Evolutionary conservation across 2,329 filamentous ascomycete species (phyloP), one percentile per base, ranked within the genome.

Genomic region (Immersiporthe knoxdaviesiana): DNA sequence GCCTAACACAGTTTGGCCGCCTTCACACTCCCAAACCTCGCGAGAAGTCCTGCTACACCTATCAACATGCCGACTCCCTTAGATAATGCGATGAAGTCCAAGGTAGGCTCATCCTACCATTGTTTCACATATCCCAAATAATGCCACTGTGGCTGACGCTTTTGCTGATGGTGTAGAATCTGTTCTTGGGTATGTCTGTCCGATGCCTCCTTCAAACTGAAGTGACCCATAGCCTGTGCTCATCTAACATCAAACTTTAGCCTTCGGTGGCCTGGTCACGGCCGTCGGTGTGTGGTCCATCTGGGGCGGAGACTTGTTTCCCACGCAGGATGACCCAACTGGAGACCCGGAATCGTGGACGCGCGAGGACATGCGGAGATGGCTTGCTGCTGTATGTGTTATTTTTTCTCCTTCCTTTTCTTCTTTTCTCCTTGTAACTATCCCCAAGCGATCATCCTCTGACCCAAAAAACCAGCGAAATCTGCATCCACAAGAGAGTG

Each of bases 221-320:
- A 7, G 6, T 32, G 1, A 18, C 63, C 16, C 24, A 30, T 41
- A 2, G 37, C 21, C 14, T 14, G 18, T 24, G 37, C 30, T 24
- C 39, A 11, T 56, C 60, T 65, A 5, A 59, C 16, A 5, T 52
- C 12, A 4, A 54, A 1, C n/a, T 74, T 67, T 81, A 90, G 92
- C 90, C 24, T 97, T 97, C 77, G 90, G 91, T 5, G 92, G 92
- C 12, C 85, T 97, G 65, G 87, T 97, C 18, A 92, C 92, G 8
- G 93, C 92, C 1, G 93, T 91, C 1, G 91, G 93, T 21, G 89
- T 88, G 56, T 97, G 92, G 91, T 87, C 88, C 24, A 95, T 97
- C 74, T 97, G 92, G 90, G 93, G 93, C 68, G 86, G 88, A 66
- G 93, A 95, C 72, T 87, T 97, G 76, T 97, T 97, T 75, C 94